Conservation (phyloP, 192 early-diverging fungal species). For the Linnemannia exigua region DNA sequence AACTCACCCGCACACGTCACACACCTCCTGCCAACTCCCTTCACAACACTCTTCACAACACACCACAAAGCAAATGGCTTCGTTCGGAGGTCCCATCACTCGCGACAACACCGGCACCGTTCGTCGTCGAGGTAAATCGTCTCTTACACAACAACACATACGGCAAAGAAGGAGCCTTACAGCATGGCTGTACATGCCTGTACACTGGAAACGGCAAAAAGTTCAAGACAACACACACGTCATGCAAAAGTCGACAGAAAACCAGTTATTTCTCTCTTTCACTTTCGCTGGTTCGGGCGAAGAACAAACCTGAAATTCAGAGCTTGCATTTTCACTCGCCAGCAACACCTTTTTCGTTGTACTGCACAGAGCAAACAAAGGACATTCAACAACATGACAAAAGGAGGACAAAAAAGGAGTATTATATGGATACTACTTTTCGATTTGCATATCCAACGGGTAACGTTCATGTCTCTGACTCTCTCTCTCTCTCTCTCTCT, state of each 20-base stretch:
- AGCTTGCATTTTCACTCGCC: too few species aligned
- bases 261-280: background rate
- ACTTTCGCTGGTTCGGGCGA: background rate
- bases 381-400: too few species aligned
- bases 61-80: constrained; percentile 13
- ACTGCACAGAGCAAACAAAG: too few species aligned
- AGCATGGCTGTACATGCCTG: too few species aligned
- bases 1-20: constrained; percentile 1
- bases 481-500: background rate
- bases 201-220: background rate
- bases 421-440: too few species aligned
- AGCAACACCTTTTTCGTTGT: too few species aligned
- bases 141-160: background rate
- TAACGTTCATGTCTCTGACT: background rate
- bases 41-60: background rate
- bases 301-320: too few species aligned
- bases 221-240: background rate
- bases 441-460: background rate
- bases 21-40: too few species aligned
- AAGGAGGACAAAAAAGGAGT: too few species aligned
- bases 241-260: background rate
- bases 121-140: constrained; percentile 42
- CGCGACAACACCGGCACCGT: constrained; percentile 46
- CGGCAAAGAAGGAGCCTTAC: background rate
- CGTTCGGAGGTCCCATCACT: constrained; percentile 51